Evolutionary conservation across 768 basidiomycete genomes (phyloP).

Genomic region (Clitopilus passeckerianus): DNA sequence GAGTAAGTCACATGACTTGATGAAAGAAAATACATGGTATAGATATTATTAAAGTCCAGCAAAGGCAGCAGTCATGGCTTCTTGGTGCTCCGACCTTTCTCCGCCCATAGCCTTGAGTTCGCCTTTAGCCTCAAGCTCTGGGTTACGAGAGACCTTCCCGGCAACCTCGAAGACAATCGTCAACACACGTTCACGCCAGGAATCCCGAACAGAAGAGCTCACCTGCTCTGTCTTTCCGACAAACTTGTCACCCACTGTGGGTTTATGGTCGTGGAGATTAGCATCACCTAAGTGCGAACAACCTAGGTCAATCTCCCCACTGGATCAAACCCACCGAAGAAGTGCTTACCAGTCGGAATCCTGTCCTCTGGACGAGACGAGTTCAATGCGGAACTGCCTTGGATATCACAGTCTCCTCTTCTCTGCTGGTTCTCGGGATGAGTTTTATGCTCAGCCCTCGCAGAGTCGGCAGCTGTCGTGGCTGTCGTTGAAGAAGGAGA

Average conservation of each 20-base stretch:
- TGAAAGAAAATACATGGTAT: background rate
- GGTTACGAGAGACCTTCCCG: constrained; percentile 43
- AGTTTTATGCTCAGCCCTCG: background rate
- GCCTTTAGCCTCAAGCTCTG: constrained; percentile 51
- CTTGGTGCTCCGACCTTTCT: constrained; percentile 36
- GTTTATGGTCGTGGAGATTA: background rate
- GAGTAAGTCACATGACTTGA: background rate
- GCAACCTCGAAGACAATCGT: constrained; percentile 26
- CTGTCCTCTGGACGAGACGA: background rate
- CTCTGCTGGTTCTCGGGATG: background rate
- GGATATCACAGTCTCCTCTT: background rate
- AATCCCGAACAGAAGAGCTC: background rate
- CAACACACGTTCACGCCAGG: background rate
- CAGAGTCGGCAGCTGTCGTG: background rate
- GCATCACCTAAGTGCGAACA: background rate
- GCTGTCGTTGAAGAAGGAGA: background rate
- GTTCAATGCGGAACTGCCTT: background rate
- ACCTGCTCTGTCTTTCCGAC: constrained; percentile 59
- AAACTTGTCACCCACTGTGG: constrained; percentile 42
- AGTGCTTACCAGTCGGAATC: background rate
- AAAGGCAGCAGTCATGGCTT: constrained; percentile 28
- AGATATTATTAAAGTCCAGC: background rate
- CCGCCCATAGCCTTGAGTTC: constrained; percentile 50
- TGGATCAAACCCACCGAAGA: background rate
- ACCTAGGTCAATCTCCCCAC: background rate